phyloP scores from a whole-genome alignment of 768 basidiomycete genomes.

The Filobasidium floriforme region DNA sequence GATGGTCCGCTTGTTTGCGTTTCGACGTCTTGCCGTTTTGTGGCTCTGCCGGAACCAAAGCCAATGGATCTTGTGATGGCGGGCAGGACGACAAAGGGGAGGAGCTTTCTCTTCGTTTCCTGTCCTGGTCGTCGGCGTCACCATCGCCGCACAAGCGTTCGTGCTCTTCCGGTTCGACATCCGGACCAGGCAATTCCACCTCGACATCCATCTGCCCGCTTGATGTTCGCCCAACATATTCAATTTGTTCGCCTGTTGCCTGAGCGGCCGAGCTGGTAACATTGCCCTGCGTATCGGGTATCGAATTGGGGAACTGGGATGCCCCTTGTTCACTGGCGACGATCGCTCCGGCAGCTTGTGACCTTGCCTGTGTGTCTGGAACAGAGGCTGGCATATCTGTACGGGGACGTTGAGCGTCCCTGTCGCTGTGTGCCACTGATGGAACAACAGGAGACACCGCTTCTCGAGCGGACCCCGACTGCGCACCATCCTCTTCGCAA shows the following conservation, averaged over 20 bases:
- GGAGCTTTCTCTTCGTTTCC: neutral
- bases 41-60: neutral
- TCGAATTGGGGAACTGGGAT: neutral
- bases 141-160: neutral
- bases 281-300: neutral
- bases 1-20: neutral
- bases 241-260: neutral
- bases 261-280: too few relatives aligned
- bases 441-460: too few relatives aligned
- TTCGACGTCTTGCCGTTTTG: neutral
- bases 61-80: neutral
- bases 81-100: neutral
- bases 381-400: neutral
- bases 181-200: neutral
- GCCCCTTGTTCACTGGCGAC: neutral
- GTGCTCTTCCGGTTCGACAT: neutral
- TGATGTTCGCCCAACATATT: neutral
- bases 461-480: too few relatives aligned
- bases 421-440: too few relatives aligned
- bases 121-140: neutral
- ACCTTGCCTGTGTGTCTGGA: neutral
- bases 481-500: neutral
- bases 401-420: neutral
- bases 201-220: constrained; percentile 1
- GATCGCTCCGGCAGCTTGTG: neutral